Conservation (phyloP, 2,329 filamentous ascomycete species). For the Myotisia sp. region DNA sequence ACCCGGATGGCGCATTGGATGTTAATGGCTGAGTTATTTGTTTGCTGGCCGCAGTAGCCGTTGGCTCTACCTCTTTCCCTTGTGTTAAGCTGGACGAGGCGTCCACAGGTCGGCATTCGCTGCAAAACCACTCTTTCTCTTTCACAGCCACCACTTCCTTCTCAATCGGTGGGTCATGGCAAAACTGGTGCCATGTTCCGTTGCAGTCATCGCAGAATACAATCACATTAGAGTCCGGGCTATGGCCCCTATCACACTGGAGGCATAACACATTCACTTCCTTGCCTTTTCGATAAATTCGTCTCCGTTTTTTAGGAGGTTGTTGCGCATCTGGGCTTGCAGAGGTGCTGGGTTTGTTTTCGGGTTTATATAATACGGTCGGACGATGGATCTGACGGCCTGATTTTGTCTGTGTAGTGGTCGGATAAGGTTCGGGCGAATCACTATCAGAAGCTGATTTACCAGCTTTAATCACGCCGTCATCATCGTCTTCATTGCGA, state of each 20-base stretch:
- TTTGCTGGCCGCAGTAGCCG: not conserved
- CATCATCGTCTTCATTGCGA: slow-evolving; percentile 18
- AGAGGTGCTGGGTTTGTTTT: slow-evolving; percentile 8
- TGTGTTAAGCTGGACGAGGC: not conserved
- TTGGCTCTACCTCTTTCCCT: not conserved
- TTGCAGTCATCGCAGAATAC: slow-evolving; percentile 79
- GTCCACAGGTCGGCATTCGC: slow-evolving; percentile 37
- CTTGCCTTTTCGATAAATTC: slow-evolving; percentile 32
- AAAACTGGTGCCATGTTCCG: slow-evolving; percentile 65
- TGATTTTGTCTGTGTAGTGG: slow-evolving; percentile 58
- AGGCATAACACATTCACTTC: slow-evolving; percentile 45
- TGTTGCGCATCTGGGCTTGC: slow-evolving; percentile 17
- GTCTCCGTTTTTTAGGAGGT: slow-evolving; percentile 45
- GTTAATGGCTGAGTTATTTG: not conserved
- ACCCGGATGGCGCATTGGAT: not conserved
- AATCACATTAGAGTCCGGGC: slow-evolving; percentile 61
- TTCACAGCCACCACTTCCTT: slow-evolving; percentile 53
- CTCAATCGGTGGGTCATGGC: slow-evolving; percentile 62
- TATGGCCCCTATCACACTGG: slow-evolving; percentile 57
- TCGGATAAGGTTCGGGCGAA: slow-evolving; percentile 37
- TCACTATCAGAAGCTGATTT: slow-evolving; percentile 27
- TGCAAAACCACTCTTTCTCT: slow-evolving; percentile 58
- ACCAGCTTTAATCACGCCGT: slow-evolving; percentile 22
- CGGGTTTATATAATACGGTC: slow-evolving; percentile 43
- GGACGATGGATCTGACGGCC: slow-evolving; percentile 54